phyloP scores from a whole-genome alignment of 2,329 filamentous ascomycete genomes.

The Colletotrichum theobromicola region DNA sequence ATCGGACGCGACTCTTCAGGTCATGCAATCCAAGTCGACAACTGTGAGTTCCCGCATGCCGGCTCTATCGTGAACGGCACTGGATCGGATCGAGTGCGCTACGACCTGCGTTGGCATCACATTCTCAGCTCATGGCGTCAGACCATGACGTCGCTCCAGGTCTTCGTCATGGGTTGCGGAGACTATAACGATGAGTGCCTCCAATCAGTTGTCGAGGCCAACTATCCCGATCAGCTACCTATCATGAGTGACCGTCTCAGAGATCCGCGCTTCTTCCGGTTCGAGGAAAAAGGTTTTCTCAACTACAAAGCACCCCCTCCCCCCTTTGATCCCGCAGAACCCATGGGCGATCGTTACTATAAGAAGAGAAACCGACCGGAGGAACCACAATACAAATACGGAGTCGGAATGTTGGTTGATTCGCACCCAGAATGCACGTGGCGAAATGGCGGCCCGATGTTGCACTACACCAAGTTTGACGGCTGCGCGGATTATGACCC shows the following conservation, averaged over 20 bases:
- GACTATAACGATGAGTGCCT: neutral
- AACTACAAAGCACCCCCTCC: neutral
- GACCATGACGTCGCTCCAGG: rapidly evolving
- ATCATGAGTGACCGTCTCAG: rapidly evolving
- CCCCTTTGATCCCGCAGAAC: neutral
- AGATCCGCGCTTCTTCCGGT: neutral
- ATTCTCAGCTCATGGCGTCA: neutral
- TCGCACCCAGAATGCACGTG: rapidly evolving
- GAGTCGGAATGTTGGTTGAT: neutral
- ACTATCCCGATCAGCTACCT: rapidly evolving
- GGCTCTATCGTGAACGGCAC: neutral
- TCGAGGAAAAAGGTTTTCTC: rapidly evolving
- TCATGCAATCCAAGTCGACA: neutral
- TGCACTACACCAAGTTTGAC: neutral
- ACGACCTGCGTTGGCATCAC: neutral
- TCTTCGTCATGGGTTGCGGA: neutral
- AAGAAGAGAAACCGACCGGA: neutral
- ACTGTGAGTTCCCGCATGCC: neutral
- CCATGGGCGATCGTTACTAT: neutral
- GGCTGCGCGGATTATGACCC: neutral
- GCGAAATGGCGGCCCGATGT: neutral
- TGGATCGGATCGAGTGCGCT: neutral
- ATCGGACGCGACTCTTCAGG: neutral
- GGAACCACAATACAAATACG: neutral
- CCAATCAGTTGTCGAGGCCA: neutral